phyloP scores from a whole-genome alignment of 805 yeast species.

The Ogataea minuta region DNA sequence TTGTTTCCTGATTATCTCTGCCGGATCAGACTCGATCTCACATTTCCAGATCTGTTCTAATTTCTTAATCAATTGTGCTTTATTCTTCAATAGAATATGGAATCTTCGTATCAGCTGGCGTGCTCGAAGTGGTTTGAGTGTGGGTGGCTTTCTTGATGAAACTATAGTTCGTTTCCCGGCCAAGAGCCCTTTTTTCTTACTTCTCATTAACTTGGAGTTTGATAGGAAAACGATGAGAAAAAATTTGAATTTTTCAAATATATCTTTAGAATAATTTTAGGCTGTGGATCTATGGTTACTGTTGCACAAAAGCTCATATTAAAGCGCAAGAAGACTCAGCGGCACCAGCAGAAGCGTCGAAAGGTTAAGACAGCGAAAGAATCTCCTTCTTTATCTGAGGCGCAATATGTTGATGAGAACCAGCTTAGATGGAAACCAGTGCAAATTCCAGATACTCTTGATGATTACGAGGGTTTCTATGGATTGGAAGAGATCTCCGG shows the following conservation, averaged over 20 bases:
- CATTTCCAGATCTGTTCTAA: constrained; percentile 9
- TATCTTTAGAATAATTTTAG: constrained; percentile 4
- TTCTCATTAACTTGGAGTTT: background rate
- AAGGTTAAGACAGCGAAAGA: background rate
- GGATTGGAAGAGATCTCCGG: constrained; percentile 95
- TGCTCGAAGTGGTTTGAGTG: constrained; percentile 67
- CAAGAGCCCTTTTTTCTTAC: constrained; percentile 26
- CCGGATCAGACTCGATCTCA: constrained; percentile 1
- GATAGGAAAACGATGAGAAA: background rate
- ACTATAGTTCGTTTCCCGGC: constrained; percentile 33
- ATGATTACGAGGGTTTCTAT: constrained; percentile 85
- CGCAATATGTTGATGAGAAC: constrained; percentile 43
- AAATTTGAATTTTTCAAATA: constrained; percentile 1
- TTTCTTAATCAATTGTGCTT: constrained; percentile 3
- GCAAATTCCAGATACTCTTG: constrained; percentile 77
- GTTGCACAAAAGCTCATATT: constrained; percentile 16
- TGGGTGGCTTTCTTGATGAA: constrained; percentile 35
- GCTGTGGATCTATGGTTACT: constrained; percentile 19
- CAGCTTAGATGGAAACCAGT: constrained; percentile 76
- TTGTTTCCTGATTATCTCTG: background rate
- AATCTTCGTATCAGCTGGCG: constrained; percentile 74
- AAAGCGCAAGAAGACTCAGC: constrained; percentile 18
- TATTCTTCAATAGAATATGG: constrained; percentile 66
- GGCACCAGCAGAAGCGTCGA: constrained; percentile 5
- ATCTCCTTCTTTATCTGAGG: background rate